Evolutionary conservation across 768 basidiomycete species (phyloP), one percentile per base, ranked within the genome.

Genomic region (Fomitopsis serialis): DNA sequence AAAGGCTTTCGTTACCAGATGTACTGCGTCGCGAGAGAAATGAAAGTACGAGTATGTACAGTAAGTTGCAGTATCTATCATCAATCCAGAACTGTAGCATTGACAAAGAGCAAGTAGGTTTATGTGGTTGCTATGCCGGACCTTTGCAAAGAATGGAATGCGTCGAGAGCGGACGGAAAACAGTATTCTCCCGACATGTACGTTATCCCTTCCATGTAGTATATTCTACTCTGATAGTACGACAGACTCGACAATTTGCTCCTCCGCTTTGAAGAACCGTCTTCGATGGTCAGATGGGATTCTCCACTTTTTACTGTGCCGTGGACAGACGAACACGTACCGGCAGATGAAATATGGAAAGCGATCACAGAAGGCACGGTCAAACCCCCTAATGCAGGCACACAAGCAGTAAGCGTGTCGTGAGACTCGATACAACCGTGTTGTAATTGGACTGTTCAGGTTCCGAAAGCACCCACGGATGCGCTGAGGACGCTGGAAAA

Each of bases 271-370:
- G 97, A 99, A 71, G 97, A 98, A 62, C 97, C 97, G 0, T 94
- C 92, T 0, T 95, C 94, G 3, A 95, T 95, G 88, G 95, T 91
- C n/a, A 83, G 96, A 46, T 99, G 96, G 96, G 96, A 99, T 68
- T 90, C 96, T 0, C 96, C 97, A 0, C 78, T 98, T 40, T 90
- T 97, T 67, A 92, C 90, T 1, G 72, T 97, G 1, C 71, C 84
- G 3, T 92, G 86, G 80, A 77, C 80, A 25, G 92, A 93, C 55
- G 74, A 80, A 15, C 73, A 76, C 25, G 67, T 87, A 9, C 86
- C 89, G 3, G 76, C 75, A 13, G 75, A 83, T 8, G 78, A 80
- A 15, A 87, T 99, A 22, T 97, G 89, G 86, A 76, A 82, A 15
- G 85, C 90, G 0, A 71, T 95, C 34, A 91, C 85, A 3, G 85